These are phyloP conservation scores for Penicillium arizonense DNA, from an alignment of 495 filamentous ascomycete genomes.

Conservation along the genomic window DNA sequence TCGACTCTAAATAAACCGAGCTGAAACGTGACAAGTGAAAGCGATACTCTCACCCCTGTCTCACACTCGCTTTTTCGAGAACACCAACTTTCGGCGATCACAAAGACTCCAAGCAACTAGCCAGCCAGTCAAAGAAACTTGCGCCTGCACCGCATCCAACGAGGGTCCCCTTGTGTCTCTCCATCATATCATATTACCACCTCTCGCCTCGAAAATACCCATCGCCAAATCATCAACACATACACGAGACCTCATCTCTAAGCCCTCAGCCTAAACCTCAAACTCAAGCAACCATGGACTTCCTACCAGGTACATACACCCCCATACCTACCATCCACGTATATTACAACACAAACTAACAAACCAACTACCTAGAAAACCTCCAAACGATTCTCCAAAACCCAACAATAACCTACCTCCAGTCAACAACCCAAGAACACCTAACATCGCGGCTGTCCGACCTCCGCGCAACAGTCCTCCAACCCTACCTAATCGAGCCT, in stretches of 20 bases:
- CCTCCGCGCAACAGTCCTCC: slow-evolving; percentile 37
- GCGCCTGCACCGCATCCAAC: neutral
- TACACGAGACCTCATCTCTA: neutral
- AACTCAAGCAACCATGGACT: slow-evolving; percentile 15
- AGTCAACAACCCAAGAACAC: slow-evolving; percentile 15
- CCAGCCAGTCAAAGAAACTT: neutral
- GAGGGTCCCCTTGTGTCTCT: neutral
- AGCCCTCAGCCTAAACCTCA: neutral
- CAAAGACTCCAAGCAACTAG: slow-evolving; percentile 2
- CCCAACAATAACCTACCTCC: slow-evolving; percentile 19
- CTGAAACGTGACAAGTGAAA: neutral
- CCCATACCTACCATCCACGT: neutral
- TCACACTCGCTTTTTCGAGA: neutral
- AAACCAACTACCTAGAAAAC: slow-evolving; percentile 10
- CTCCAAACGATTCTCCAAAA: slow-evolving; percentile 30
- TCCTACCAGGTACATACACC: slow-evolving; percentile 18
- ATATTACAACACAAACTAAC: neutral
- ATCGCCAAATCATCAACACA: too few species aligned
- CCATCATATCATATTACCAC: neutral
- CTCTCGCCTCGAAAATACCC: neutral
- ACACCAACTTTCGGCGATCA: neutral
- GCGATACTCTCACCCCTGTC: neutral
- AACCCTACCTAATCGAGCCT: slow-evolving; percentile 40
- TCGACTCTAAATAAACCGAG: neutral
- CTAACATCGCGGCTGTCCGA: slow-evolving; percentile 29